These are phyloP conservation scores for Selaginella moellendorffii DNA, from an alignment of 75 land plant genomes.

Conservation along the genomic window DNA sequence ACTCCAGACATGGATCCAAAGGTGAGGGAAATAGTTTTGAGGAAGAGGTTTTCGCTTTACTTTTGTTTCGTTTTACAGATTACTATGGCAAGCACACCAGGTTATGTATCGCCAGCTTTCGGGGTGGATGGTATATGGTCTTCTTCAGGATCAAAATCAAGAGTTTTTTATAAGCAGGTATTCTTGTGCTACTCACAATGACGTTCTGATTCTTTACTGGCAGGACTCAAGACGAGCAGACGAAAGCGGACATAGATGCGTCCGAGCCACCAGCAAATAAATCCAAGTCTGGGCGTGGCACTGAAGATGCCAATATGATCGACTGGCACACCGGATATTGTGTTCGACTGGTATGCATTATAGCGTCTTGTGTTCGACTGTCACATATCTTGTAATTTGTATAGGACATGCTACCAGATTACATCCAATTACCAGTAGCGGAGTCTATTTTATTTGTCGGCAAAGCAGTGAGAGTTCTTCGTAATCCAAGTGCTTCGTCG, in stretches of 20 bases:
- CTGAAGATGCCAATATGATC: conserved; percentile 51
- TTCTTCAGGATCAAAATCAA: conserved; percentile 80
- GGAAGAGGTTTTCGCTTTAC: neutral
- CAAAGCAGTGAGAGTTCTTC: conserved; percentile 81
- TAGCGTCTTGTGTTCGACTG: neutral
- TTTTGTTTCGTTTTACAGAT: conserved; percentile 30
- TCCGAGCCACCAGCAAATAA: conserved; percentile 14
- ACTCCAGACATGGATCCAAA: conserved; percentile 84
- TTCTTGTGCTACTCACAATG: neutral
- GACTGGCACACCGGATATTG: conserved; percentile 91
- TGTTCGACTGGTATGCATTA: conserved; percentile 39
- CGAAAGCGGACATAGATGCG: conserved; percentile 21
- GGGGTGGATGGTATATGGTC: conserved; percentile 96
- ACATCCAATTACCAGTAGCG: conserved; percentile 81
- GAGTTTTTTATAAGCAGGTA: conserved; percentile 96
- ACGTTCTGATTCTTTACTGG: neutral
- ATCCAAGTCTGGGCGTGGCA: conserved; percentile 27
- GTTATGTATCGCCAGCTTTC: conserved; percentile 93
- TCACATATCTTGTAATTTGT: neutral
- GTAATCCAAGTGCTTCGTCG: conserved; percentile 63
- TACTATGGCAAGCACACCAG: conserved; percentile 99
- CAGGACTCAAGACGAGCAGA: conserved; percentile 57
- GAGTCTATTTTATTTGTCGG: conserved; percentile 96
- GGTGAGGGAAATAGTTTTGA: conserved; percentile 24
- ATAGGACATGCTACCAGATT: conserved; percentile 97